Conservation (phyloP, 192 early-diverging fungal species). For the Coemansia sp. region DNA sequence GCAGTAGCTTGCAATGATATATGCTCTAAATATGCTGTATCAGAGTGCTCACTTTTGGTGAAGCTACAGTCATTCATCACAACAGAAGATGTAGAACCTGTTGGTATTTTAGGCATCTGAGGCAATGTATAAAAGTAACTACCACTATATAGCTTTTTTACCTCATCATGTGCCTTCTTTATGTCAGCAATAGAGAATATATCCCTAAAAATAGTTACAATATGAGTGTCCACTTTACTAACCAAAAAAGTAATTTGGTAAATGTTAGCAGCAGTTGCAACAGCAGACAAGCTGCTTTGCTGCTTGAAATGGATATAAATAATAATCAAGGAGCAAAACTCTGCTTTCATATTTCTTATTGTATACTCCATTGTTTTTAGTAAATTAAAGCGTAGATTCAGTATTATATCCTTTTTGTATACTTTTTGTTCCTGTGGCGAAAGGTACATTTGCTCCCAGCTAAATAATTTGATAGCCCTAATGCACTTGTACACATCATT, state of each 20-base stretch:
- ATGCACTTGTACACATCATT: background rate
- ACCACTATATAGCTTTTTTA: background rate
- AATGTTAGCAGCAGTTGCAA: constrained; percentile 8
- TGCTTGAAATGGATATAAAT: no score
- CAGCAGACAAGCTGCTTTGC: background rate
- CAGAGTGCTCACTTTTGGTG: constrained; percentile 9
- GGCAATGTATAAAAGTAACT: background rate
- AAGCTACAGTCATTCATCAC: background rate
- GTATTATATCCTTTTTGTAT: background rate
- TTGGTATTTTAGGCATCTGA: constrained; percentile 3
- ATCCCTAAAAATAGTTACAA: background rate
- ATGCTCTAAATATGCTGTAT: constrained; percentile 10
- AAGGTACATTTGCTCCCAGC: background rate
- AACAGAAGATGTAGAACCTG: background rate
- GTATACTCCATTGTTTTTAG: background rate
- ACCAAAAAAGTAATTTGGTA: background rate
- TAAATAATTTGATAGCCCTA: background rate
- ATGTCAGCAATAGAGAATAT: background rate
- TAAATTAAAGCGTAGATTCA: background rate
- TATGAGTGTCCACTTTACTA: background rate
- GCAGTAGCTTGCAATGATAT: constrained; percentile 5
- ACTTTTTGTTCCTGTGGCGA: background rate
- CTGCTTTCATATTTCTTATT: no score
- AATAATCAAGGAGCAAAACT: no score
- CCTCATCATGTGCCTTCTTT: no score